Conservation (phyloP, 164 flowering plant genomes). For the Kingdonia uniflora region DNA sequence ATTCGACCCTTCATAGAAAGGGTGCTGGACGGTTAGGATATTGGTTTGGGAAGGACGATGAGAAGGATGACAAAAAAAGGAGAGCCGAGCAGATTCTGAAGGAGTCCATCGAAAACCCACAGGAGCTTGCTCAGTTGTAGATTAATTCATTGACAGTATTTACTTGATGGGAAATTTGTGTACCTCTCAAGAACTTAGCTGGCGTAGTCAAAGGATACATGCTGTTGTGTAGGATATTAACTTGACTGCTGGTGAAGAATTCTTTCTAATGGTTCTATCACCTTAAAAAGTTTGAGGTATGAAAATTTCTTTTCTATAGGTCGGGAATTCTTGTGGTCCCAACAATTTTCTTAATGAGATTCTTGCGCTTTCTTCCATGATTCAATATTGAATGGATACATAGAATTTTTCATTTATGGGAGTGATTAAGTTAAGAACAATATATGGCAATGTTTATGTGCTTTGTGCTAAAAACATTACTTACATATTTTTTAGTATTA, state of each 20-base stretch:
- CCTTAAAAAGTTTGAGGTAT: constrained; percentile 17
- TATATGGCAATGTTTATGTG: too few relatives aligned
- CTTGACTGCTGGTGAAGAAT: constrained; percentile 7
- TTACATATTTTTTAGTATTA: too few relatives aligned
- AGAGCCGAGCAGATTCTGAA: constrained; percentile 83
- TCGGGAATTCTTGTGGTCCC: constrained; percentile 3
- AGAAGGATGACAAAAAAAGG: constrained; percentile 82
- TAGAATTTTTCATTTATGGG: neutral
- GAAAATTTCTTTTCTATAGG: constrained; percentile 13
- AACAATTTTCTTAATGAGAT: constrained; percentile 10
- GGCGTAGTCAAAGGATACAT: constrained; percentile 3
- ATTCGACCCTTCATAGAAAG: constrained; percentile 30
- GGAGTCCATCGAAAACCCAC: constrained; percentile 68
- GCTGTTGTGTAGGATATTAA: constrained; percentile 12
- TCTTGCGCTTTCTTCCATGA: constrained; percentile 10
- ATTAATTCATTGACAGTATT: constrained; percentile 21
- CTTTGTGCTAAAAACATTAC: too few relatives aligned
- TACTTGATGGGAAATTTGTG: constrained; percentile 10
- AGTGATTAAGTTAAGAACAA: too few relatives aligned
- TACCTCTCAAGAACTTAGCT: constrained; percentile 11
- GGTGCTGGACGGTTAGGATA: constrained; percentile 17
- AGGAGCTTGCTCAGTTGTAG: constrained; percentile 77
- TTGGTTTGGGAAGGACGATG: constrained; percentile 51
- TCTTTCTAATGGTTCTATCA: constrained; percentile 8
- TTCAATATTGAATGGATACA: constrained; percentile 6